A percentile compares a stretch with the other conserved stretches of the same genome.
These are phyloP conservation scores for Eremochloa ophiuroides DNA, from an alignment of 176 grass and related monocot species.

Conservation along the genomic window DNA sequence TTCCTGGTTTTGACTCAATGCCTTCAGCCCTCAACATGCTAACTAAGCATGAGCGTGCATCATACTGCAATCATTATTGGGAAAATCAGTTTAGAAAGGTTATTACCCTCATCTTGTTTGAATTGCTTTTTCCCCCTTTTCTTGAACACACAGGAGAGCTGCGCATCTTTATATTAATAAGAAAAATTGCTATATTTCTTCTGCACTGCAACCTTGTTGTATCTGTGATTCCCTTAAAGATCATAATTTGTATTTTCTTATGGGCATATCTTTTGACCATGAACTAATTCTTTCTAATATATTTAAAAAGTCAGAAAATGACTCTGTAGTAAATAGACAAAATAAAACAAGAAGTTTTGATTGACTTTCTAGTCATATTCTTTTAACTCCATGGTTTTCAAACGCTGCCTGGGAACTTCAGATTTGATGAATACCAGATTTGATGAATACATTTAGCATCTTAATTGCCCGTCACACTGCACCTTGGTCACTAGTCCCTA, in stretches of 20 bases:
- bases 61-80: slow-evolving; percentile 97
- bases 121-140: neutral
- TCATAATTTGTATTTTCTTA: neutral
- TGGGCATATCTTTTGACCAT: neutral
- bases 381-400: neutral
- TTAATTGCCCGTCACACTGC: neutral
- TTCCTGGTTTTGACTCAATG: slow-evolving; percentile 99
- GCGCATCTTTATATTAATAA: neutral
- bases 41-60: slow-evolving; percentile 89
- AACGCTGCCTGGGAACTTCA: neutral
- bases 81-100: slow-evolving; percentile 99
- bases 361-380: neutral
- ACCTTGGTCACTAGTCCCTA: neutral
- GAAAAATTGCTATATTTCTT: slow-evolving; percentile 18
- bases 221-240: slow-evolving; percentile 1
- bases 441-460: neutral
- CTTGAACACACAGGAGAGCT: neutral
- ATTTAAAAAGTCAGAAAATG: neutral
- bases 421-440: neutral
- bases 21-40: slow-evolving; percentile 91
- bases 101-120: slow-evolving; percentile 28
- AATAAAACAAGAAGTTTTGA: neutral
- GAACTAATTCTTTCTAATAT: neutral
- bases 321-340: slow-evolving; percentile 9
- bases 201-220: slow-evolving; percentile 5